A percentile compares a stretch with the other conserved stretches of the same genome.
phyloP scores from a whole-genome alignment of 805 yeast species.

The Kurtzmaniella fragi region DNA sequence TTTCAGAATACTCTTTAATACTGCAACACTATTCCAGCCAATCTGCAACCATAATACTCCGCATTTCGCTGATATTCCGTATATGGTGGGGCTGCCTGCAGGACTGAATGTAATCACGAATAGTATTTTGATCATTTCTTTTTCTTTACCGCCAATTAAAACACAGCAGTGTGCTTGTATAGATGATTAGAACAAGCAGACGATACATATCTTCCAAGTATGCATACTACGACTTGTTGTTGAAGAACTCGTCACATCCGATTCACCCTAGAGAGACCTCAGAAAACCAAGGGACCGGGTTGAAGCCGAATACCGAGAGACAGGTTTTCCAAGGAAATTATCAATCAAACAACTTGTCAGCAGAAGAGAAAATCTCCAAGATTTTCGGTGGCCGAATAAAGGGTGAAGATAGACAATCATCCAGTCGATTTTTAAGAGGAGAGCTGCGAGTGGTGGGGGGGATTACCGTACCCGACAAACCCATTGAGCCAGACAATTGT shows the following conservation, averaged over 20 bases:
- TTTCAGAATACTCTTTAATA: no score
- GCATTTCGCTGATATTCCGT: no score
- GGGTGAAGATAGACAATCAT: constrained; percentile 44
- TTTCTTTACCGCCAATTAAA: no score
- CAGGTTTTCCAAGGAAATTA: constrained; percentile 31
- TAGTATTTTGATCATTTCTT: no score
- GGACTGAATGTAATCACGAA: no score
- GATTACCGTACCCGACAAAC: constrained; percentile 73
- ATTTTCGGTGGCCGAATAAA: constrained; percentile 55
- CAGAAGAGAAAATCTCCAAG: constrained; percentile 43
- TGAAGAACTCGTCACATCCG: constrained; percentile 29
- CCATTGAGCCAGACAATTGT: constrained; percentile 90
- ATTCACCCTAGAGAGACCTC: constrained; percentile 26
- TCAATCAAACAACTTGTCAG: constrained; percentile 22
- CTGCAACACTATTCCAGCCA: no score
- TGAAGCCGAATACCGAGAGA: constrained; percentile 14
- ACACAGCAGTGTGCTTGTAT: no score
- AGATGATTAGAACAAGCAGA: constrained; percentile 1
- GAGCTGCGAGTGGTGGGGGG: constrained; percentile 47
- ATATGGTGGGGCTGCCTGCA: no score
- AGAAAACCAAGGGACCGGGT: neutral
- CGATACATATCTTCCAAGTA: constrained; percentile 9
- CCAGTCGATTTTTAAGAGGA: constrained; percentile 32
- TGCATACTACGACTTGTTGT: constrained; percentile 33
- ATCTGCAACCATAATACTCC: no score